phyloP scores from a whole-genome alignment of 1,284 basidiomycete species.

The Ceratobasidium sp. region DNA sequence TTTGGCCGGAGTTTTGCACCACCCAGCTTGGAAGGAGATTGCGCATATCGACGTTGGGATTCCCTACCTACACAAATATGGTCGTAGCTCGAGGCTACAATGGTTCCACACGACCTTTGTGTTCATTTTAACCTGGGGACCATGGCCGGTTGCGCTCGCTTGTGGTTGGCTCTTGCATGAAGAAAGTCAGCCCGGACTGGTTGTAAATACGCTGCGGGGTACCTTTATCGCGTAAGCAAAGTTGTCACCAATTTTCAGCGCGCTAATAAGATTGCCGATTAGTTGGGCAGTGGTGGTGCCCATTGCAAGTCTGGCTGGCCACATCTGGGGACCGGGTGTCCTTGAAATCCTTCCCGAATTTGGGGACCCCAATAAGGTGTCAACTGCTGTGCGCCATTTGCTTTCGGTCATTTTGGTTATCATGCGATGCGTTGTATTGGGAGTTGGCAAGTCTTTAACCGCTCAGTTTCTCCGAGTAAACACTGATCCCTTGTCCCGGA shows the following conservation, averaged over 20 bases:
- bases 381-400: slow-evolving; percentile 14
- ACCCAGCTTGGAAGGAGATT: slow-evolving; percentile 40
- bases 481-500: not conserved
- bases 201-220: slow-evolving; percentile 15
- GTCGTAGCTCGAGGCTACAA: slow-evolving; percentile 30
- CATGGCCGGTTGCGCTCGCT: slow-evolving; percentile 27
- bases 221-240: slow-evolving; percentile 21
- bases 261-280: not conserved
- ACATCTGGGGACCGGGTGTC: slow-evolving; percentile 15
- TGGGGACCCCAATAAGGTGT: slow-evolving; percentile 14
- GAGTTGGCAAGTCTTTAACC: slow-evolving; percentile 18
- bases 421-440: slow-evolving; percentile 32
- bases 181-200: slow-evolving; percentile 9
- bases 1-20: slow-evolving; percentile 32
- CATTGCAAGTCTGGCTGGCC: slow-evolving; percentile 16
- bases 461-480: not conserved
- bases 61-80: slow-evolving; percentile 24
- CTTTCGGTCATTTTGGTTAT: slow-evolving; percentile 27
- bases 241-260: not conserved
- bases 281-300: slow-evolving; percentile 21
- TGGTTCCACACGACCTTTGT: slow-evolving; percentile 30
- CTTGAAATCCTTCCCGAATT: slow-evolving; percentile 20
- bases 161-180: slow-evolving; percentile 29
- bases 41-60: slow-evolving; percentile 39
- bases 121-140: slow-evolving; percentile 37